A percentile compares a stretch with the other conserved stretches of the same genome.
Evolutionary conservation across 2,329 filamentous ascomycete genomes (phyloP).

Genomic region (Neofusicoccum umdonicola): DNA sequence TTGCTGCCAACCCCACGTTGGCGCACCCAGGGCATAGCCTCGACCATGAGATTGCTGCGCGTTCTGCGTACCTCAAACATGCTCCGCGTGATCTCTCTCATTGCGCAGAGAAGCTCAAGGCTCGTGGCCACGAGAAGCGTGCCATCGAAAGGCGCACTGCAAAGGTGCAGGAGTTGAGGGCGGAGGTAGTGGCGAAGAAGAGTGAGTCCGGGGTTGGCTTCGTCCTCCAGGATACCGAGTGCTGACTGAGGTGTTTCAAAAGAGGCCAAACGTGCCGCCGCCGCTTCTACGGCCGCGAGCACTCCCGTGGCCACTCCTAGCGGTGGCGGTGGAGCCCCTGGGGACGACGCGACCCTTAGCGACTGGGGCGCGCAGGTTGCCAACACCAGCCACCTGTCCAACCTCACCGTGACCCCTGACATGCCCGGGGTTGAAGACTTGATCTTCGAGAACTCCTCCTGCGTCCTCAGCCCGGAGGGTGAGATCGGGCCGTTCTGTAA

Average conservation of each 20-base stretch:
- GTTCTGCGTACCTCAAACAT: constrained; percentile 5
- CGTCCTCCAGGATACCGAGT: too few species aligned
- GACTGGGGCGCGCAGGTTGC: constrained; percentile 3
- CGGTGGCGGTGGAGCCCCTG: neutral
- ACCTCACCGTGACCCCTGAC: neutral
- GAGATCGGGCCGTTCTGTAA: constrained; percentile 31
- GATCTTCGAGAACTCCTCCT: constrained; percentile 33
- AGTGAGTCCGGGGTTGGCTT: neutral
- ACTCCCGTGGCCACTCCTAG: neutral
- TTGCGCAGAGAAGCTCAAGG: constrained; percentile 11
- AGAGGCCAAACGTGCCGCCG: neutral
- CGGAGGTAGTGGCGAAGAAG: constrained; percentile 3
- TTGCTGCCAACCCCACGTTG: neutral
- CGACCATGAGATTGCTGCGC: constrained; percentile 1
- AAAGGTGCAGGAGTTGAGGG: neutral
- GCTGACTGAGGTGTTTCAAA: neutral
- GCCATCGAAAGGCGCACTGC: neutral
- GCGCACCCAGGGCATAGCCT: constrained; percentile 5
- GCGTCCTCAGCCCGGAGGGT: constrained; percentile 33
- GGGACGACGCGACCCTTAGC: neutral
- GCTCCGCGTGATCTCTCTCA: constrained; percentile 1
- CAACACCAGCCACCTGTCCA: constrained; percentile 11
- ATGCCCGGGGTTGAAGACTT: constrained; percentile 18
- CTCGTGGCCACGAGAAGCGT: neutral
- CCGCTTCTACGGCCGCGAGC: neutral